phyloP scores from a whole-genome alignment of 202 grass and related monocot genomes.

The Bolboschoenoplectus hybrid region DNA sequence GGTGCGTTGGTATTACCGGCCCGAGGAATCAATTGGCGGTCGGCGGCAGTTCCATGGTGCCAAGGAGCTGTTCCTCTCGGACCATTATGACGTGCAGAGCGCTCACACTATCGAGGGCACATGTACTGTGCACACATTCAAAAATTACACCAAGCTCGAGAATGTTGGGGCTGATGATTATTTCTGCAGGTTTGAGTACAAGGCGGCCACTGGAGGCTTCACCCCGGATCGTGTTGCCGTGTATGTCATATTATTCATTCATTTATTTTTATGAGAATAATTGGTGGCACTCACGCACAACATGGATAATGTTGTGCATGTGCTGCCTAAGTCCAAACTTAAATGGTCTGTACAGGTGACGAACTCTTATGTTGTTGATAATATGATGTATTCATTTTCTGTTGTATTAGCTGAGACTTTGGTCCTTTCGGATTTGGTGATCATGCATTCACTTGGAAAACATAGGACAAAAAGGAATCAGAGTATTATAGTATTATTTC shows the following conservation, averaged over 20 bases:
- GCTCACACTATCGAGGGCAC: constrained; percentile 88
- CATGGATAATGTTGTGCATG: background rate
- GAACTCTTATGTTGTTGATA: background rate
- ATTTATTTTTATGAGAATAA: constrained; percentile 3
- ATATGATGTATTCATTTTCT: background rate
- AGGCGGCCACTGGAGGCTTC: constrained; percentile 68
- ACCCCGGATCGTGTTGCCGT: constrained; percentile 86
- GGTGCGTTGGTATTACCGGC: constrained; percentile 85
- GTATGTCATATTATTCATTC: constrained; percentile 42
- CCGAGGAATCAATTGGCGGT: constrained; percentile 88
- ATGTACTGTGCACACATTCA: constrained; percentile 84
- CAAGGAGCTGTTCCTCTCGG: constrained; percentile 93
- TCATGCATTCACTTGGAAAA: background rate
- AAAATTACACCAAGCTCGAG: constrained; percentile 89
- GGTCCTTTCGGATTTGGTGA: background rate
- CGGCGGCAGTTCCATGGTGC: constrained; percentile 78
- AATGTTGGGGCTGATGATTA: constrained; percentile 79
- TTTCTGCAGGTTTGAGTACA: constrained; percentile 93
- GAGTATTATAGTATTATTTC: background rate
- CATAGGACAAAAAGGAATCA: background rate
- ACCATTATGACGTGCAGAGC: constrained; percentile 82
- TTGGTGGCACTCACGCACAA: constrained; percentile 1
- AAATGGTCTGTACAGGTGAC: background rate
- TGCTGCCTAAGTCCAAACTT: background rate
- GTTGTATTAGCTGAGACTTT: constrained; percentile 6